Evolutionary conservation across 352 stramenopile species (phyloP).

Genomic region (Aphanomyces astaci): DNA sequence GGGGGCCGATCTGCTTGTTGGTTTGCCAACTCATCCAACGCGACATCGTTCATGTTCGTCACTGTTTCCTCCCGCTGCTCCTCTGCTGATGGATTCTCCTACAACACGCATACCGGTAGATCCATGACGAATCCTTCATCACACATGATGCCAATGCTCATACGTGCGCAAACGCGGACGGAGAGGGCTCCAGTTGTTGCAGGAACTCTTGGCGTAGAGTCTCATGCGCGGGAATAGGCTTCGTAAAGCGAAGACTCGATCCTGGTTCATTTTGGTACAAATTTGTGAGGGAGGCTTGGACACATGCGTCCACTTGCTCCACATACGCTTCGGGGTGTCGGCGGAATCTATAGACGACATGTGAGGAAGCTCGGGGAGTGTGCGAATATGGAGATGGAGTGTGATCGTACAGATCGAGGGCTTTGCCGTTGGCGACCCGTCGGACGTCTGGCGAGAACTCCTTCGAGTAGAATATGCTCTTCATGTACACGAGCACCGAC

Average conservation of each 20-base stretch:
- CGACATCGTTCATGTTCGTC: background rate
- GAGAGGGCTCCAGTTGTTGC: background rate
- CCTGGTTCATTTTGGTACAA: constrained; percentile 90
- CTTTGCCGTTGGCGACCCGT: constrained; percentile 72
- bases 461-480: constrained; percentile 98
- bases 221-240: constrained; percentile 72
- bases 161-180: too few species aligned
- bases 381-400: background rate
- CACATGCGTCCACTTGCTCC: constrained; percentile 84
- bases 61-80: background rate
- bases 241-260: constrained; percentile 84
- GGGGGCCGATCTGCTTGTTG: background rate
- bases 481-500: constrained; percentile 93
- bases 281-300: constrained; percentile 89
- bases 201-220: constrained; percentile 61
- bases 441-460: constrained; percentile 58
- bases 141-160: too few species aligned
- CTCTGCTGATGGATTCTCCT: too few species aligned
- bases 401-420: constrained; percentile 74
- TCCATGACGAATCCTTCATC: background rate
- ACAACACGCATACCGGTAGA: too few species aligned
- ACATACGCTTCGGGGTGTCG: constrained; percentile 85
- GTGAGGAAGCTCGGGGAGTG: background rate
- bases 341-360: constrained; percentile 38
- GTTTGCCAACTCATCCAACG: background rate